Evolutionary conservation across 164 flowering plant species (phyloP).

Genomic region (Sextonia rubra): DNA sequence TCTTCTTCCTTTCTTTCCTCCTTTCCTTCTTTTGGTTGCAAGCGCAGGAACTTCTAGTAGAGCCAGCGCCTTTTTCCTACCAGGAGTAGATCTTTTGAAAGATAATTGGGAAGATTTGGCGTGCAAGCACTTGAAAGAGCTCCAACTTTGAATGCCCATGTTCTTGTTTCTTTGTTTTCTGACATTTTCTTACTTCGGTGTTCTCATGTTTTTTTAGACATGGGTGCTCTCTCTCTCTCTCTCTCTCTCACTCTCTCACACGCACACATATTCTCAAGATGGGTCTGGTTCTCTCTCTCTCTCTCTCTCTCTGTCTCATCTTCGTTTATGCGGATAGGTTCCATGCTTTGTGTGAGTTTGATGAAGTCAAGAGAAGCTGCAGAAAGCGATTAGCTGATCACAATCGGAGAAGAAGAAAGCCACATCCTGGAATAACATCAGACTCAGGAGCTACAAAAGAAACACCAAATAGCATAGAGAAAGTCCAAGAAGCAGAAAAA

Average conservation of each 20-base stretch:
- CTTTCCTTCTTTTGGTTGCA: not conserved
- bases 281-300: too few species aligned
- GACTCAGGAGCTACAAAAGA: not conserved
- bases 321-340: constrained; percentile 16
- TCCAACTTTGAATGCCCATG: not conserved
- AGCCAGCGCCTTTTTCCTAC: not conserved
- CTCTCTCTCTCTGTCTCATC: not conserved
- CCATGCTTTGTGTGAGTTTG: constrained; percentile 32
- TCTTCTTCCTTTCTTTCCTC: not conserved
- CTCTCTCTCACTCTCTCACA: too few species aligned
- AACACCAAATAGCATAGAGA: constrained; percentile 12
- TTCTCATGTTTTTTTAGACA: not conserved
- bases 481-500: not conserved
- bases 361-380: constrained; percentile 32
- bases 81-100: too few species aligned
- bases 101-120: not conserved
- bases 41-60: not conserved
- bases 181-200: not conserved
- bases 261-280: too few species aligned
- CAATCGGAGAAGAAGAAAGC: constrained; percentile 31
- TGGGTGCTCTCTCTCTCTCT: too few species aligned
- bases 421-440: constrained; percentile 15
- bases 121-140: not conserved
- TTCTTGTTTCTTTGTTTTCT: not conserved
- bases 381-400: constrained; percentile 34